Evolutionary conservation across 1,284 basidiomycete species (phyloP).

Genomic region (Inonotus hispidus): DNA sequence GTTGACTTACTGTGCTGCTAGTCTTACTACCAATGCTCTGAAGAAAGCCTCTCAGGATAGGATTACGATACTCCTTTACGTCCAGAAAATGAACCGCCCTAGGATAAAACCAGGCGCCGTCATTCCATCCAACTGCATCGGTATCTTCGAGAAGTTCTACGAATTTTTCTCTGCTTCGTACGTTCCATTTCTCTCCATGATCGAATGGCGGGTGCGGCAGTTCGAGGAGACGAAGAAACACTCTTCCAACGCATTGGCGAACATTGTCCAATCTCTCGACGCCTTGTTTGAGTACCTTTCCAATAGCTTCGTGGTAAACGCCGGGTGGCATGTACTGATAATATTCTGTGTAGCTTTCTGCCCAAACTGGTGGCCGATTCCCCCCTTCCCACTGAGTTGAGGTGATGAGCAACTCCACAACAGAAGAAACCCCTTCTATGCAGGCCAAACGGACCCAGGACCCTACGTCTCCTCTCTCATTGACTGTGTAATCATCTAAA

Average conservation of each 20-base stretch:
- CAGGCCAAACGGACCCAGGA: constrained; percentile 90
- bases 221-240: constrained; percentile 48
- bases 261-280: constrained; percentile 91
- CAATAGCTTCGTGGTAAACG: constrained; percentile 54
- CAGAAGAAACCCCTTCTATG: constrained; percentile 48
- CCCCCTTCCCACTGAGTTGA: constrained; percentile 36
- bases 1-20: constrained; percentile 65
- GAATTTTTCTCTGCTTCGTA: constrained; percentile 1
- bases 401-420: constrained; percentile 19
- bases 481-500: constrained; percentile 85
- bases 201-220: constrained; percentile 35
- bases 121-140: constrained; percentile 52
- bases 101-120: constrained; percentile 67
- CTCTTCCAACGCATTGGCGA: constrained; percentile 69
- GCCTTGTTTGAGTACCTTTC: constrained; percentile 80
- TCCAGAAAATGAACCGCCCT: constrained; percentile 64
- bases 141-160: constrained; percentile 23
- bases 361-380: constrained; percentile 35
- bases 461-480: constrained; percentile 95
- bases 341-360: constrained; percentile 36
- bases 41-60: constrained; percentile 69
- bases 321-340: constrained; percentile 52
- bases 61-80: constrained; percentile 51
- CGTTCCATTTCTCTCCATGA: constrained; percentile 12
- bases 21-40: constrained; percentile 77